Evolutionary conservation across 164 flowering plant genomes (phyloP).

Genomic region (Stephania japonica): DNA sequence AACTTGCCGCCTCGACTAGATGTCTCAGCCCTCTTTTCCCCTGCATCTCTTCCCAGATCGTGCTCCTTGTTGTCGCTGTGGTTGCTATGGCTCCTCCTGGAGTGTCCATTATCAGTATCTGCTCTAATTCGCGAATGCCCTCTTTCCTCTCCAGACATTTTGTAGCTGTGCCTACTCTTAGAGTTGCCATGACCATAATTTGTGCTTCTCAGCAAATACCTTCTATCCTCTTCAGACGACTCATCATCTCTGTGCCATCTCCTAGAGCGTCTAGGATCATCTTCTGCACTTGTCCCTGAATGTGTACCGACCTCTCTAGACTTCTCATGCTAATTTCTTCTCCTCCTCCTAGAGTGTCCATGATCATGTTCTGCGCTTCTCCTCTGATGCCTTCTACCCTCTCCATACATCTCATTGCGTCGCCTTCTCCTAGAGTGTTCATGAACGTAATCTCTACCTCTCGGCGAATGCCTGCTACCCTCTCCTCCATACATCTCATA

Average conservation of each 20-base stretch:
- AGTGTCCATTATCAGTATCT: too few relatives aligned
- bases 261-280: neutral
- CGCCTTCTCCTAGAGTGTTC: neutral
- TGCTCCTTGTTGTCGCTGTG: slow-evolving; percentile 35
- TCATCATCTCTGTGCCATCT: slow-evolving; percentile 9
- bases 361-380: too few relatives aligned
- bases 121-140: too few relatives aligned
- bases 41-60: slow-evolving; percentile 21
- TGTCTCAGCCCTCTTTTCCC: slow-evolving; percentile 56
- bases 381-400: too few relatives aligned
- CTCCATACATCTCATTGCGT: neutral
- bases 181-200: slow-evolving; percentile 36
- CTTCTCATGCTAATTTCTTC: too few relatives aligned
- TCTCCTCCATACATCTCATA: slow-evolving; percentile 43
- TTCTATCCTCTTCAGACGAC: slow-evolving; percentile 35
- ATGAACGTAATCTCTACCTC: neutral
- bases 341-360: too few relatives aligned
- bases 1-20: slow-evolving; percentile 45
- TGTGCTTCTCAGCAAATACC: slow-evolving; percentile 37
- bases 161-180: too few relatives aligned
- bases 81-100: slow-evolving; percentile 53
- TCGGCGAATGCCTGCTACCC: slow-evolving; percentile 24
- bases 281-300: too few relatives aligned
- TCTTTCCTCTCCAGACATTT: slow-evolving; percentile 28
- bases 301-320: too few relatives aligned